A percentile compares a stretch with the other conserved stretches of the same genome.
Conservation (phyloP, 2,329 filamentous ascomycete genomes). For the Claviceps humidiphila region DNA sequence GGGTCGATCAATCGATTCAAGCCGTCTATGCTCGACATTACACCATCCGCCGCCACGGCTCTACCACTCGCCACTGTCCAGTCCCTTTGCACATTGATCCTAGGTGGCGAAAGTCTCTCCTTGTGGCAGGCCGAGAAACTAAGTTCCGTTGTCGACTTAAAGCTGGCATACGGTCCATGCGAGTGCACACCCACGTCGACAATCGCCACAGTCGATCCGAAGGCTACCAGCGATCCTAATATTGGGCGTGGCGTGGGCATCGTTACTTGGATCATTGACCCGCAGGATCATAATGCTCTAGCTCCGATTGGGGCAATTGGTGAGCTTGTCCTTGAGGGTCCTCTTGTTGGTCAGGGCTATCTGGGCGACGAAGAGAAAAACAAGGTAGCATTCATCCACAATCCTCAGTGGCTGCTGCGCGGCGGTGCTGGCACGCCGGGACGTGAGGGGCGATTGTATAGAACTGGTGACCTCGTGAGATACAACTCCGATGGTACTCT, state of each 20-base stretch:
- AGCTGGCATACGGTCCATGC: constrained; percentile 11
- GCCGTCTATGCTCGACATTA: constrained; percentile 4
- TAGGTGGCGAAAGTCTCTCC: constrained; percentile 1
- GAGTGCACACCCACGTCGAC: constrained; percentile 8
- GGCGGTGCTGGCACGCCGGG: constrained; percentile 7
- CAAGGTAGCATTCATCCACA: constrained; percentile 27
- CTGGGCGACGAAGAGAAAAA: constrained; percentile 32
- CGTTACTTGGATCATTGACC: constrained; percentile 17
- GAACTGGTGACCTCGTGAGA: constrained; percentile 22
- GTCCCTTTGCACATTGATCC: constrained; percentile 1
- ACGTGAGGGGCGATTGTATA: constrained; percentile 19
- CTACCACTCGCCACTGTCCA: background rate
- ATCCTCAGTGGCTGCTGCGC: constrained; percentile 23
- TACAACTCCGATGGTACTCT: constrained; percentile 16
- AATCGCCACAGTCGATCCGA: background rate
- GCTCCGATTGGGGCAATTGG: constrained; percentile 16
- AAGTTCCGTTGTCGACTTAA: background rate
- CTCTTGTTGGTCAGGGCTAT: constrained; percentile 35
- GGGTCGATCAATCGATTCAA: constrained; percentile 4
- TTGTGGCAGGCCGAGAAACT: background rate
- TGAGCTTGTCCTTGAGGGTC: constrained; percentile 26
- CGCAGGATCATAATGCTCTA: constrained; percentile 12
- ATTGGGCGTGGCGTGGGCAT: constrained; percentile 1
- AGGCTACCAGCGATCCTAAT: background rate
- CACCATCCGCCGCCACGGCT: background rate